A percentile compares a stretch with the other conserved stretches of the same genome.
phyloP scores from a whole-genome alignment of 768 basidiomycete species.

The Holtermanniella nyarrowii region DNA sequence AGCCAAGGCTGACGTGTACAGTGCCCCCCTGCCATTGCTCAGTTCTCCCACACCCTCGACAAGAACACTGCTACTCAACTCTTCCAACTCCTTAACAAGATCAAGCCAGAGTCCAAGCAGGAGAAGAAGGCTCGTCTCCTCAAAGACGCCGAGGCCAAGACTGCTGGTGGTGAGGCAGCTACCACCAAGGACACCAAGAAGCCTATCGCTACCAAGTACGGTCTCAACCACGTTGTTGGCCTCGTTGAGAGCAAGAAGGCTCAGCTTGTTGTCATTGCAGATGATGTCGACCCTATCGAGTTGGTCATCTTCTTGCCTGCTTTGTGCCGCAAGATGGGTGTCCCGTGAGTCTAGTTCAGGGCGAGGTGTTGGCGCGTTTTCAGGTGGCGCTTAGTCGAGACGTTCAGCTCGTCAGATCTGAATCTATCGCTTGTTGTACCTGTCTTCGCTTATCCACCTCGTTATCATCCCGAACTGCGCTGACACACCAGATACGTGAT shows the following conservation, averaged over 20 bases:
- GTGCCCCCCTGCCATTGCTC: constrained; percentile 93
- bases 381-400: no score
- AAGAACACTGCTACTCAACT: constrained; percentile 98
- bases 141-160: constrained; percentile 56
- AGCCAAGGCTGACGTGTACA: constrained; percentile 4
- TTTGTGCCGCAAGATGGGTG: constrained; percentile 98
- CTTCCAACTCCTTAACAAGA: constrained; percentile 96
- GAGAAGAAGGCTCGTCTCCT: constrained; percentile 94
- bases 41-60: constrained; percentile 90
- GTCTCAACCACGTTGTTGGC: constrained; percentile 91
- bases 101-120: constrained; percentile 56
- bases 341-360: constrained; percentile 51
- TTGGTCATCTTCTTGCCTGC: constrained; percentile 97
- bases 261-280: constrained; percentile 84
- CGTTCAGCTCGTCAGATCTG: no score
- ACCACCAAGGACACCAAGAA: constrained; percentile 72
- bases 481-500: constrained; percentile 60
- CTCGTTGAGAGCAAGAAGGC: constrained; percentile 95
- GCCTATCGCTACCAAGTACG: constrained; percentile 89
- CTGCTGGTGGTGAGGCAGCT: constrained; percentile 63
- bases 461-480: background rate
- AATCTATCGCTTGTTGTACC: no score
- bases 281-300: constrained; percentile 93
- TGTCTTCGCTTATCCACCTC: background rate
- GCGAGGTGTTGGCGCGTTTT: no score